Conservation (phyloP, 352 stramenopile genomes). For the Plasmopara muralis region DNA sequence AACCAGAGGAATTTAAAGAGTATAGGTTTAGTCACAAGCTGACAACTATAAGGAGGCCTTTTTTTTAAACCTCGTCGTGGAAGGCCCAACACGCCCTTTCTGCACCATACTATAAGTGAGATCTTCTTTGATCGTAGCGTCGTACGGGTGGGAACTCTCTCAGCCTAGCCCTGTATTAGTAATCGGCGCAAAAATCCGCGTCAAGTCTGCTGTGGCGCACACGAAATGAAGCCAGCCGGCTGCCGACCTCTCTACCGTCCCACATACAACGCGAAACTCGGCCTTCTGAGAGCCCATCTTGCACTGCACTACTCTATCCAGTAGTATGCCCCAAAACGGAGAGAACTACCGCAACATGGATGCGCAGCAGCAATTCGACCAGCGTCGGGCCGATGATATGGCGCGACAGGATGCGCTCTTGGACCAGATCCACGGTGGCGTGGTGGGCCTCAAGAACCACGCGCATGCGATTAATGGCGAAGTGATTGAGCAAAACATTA, state of each 20-base stretch:
- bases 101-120: no score
- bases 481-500: slow-evolving; percentile 74
- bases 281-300: no score
- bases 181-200: no score
- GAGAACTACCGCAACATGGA: slow-evolving; percentile 64
- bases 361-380: slow-evolving; percentile 58
- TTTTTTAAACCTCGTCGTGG: no score
- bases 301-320: neutral
- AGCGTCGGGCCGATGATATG: slow-evolving; percentile 43
- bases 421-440: slow-evolving; percentile 71
- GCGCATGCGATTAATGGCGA: slow-evolving; percentile 80
- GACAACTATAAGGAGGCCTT: no score
- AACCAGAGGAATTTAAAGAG: no score
- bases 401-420: slow-evolving; percentile 63
- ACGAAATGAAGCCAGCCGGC: slow-evolving; percentile 25
- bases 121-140: no score
- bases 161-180: no score
- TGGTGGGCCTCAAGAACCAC: slow-evolving; percentile 76
- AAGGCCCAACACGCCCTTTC: no score
- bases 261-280: slow-evolving; percentile 15
- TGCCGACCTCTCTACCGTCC: slow-evolving; percentile 25
- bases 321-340: slow-evolving; percentile 23
- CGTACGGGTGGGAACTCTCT: no score
- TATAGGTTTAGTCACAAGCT: no score
- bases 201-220: no score